Conservation (phyloP, 208 protist genomes). For the Leishmania guyanensis region DNA sequence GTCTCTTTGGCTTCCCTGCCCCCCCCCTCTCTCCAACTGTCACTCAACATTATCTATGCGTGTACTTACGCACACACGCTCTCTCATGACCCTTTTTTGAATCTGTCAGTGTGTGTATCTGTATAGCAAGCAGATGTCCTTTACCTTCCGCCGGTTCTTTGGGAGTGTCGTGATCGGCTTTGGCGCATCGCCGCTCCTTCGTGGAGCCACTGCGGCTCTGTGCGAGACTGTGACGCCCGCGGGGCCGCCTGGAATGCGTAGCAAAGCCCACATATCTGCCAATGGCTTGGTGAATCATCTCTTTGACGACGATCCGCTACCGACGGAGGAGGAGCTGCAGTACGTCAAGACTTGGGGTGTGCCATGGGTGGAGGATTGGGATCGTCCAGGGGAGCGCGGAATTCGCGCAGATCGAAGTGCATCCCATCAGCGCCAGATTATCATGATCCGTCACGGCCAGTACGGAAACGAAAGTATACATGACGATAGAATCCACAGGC, state of each 20-base stretch:
- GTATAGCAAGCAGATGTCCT: constrained; percentile 16
- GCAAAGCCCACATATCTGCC: constrained; percentile 23
- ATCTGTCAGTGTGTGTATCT: not conserved
- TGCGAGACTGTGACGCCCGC: constrained; percentile 29
- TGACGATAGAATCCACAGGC: constrained; percentile 41
- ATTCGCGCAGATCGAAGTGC: constrained; percentile 16
- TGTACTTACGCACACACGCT: not conserved
- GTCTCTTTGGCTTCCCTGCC: not conserved
- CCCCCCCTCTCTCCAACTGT: not conserved
- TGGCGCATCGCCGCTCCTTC: constrained; percentile 28
- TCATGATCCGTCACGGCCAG: constrained; percentile 87
- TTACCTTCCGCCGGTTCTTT: constrained; percentile 30
- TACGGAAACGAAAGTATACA: constrained; percentile 55
- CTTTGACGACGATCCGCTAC: constrained; percentile 21
- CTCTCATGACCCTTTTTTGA: not conserved
- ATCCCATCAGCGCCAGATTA: constrained; percentile 48
- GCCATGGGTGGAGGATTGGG: constrained; percentile 71
- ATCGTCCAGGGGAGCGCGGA: constrained; percentile 38
- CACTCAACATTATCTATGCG: not conserved
- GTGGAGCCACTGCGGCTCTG: constrained; percentile 26
- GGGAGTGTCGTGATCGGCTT: constrained; percentile 31
- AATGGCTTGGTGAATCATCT: constrained; percentile 39
- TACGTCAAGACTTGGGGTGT: constrained; percentile 68
- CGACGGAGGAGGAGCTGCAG: constrained; percentile 40
- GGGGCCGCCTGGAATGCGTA: not conserved